phyloP scores from a whole-genome alignment of 1,284 basidiomycete genomes.

The Cryptococcus jaspeensis region DNA sequence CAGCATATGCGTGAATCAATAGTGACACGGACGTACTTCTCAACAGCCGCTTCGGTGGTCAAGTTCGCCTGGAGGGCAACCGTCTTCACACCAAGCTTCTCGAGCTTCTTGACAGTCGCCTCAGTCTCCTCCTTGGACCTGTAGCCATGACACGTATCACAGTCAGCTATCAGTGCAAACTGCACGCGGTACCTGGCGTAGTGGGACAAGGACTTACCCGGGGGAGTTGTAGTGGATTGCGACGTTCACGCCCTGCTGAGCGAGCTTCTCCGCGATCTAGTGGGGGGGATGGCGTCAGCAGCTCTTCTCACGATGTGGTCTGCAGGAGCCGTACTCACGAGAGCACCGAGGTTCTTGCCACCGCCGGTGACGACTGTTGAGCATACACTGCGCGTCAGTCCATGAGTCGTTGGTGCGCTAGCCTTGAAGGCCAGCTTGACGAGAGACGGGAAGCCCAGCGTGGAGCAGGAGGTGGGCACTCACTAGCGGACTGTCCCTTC shows the following conservation, averaged over 20 bases:
- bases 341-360: constrained; percentile 6
- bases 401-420: no score
- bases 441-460: no score
- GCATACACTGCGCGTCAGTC: not conserved
- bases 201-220: not conserved
- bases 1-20: not conserved
- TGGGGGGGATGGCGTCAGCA: not conserved
- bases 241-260: constrained; percentile 1
- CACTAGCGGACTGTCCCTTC: not conserved
- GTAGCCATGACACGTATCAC: no score
- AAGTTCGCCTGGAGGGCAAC: constrained; percentile 1
- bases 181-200: no score
- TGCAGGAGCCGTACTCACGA: not conserved
- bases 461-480: no score
- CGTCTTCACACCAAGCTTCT: not conserved
- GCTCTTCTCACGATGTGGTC: not conserved
- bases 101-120: not conserved
- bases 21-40: not conserved
- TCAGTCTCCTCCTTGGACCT: constrained; percentile 1
- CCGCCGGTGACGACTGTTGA: not conserved
- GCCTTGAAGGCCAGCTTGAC: no score
- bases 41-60: not conserved
- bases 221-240: constrained; percentile 4
- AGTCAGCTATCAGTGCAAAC: no score
- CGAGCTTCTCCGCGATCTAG: constrained; percentile 2